Evolutionary conservation across 495 filamentous ascomycete genomes (phyloP).

Genomic region (Hamigera avellanea): DNA sequence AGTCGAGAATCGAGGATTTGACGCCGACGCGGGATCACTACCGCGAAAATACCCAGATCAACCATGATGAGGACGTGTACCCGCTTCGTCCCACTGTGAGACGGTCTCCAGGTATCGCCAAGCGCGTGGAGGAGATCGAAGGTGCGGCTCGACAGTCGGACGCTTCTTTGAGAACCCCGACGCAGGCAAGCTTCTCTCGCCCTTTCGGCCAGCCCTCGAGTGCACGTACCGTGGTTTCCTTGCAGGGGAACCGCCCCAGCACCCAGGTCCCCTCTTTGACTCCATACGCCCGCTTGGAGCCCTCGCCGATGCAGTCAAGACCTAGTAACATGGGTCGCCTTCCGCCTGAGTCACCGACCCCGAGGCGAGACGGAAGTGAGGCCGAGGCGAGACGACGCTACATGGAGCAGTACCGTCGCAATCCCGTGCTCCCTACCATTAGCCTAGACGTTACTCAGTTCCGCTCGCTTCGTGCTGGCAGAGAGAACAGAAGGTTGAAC

Average conservation of each 20-base stretch:
- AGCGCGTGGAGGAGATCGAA: too few relatives aligned
- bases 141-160: too few relatives aligned
- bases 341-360: conserved; percentile 22
- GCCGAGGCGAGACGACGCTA: conserved; percentile 15
- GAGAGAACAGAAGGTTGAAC: conserved; percentile 13
- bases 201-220: conserved; percentile 25
- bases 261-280: neutral
- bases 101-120: too few relatives aligned
- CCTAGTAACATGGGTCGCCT: conserved; percentile 10
- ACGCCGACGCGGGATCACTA: conserved; percentile 36
- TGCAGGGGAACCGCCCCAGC: neutral
- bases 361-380: conserved; percentile 9
- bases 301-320: conserved; percentile 18
- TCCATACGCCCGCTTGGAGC: neutral
- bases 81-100: too few relatives aligned
- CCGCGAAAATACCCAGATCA: conserved; percentile 48
- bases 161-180: conserved; percentile 3
- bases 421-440: conserved; percentile 22
- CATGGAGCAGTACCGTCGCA: conserved; percentile 23
- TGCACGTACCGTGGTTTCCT: conserved; percentile 15
- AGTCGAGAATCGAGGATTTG: conserved; percentile 22
- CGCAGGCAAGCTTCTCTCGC: conserved; percentile 25
- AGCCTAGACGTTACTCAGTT: conserved; percentile 10
- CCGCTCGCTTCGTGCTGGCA: conserved; percentile 18
- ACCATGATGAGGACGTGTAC: too few relatives aligned